phyloP scores from a whole-genome alignment of 805 yeast species.

The Wickerhamiella allomyrinae region DNA sequence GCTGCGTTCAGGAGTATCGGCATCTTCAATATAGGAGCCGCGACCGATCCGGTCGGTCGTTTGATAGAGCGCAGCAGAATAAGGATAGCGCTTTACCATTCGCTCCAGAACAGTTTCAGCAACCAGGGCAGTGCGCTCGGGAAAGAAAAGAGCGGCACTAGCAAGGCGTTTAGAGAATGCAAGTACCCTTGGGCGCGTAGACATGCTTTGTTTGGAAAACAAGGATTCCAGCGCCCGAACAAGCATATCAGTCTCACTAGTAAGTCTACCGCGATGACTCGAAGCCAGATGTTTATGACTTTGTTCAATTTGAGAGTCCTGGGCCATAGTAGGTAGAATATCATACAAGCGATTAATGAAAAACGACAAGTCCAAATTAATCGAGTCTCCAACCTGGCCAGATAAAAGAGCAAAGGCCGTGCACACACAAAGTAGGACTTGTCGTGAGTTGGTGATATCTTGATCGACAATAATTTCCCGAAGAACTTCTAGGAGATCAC shows the following conservation, averaged over 20 bases:
- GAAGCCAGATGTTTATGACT: slow-evolving; percentile 68
- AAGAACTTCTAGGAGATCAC: slow-evolving; percentile 81
- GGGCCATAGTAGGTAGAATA: slow-evolving; percentile 48
- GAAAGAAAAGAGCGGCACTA: slow-evolving; percentile 52
- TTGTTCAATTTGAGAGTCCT: slow-evolving; percentile 75
- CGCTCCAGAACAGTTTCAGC: slow-evolving; percentile 65
- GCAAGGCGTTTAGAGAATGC: slow-evolving; percentile 77
- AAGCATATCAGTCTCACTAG: slow-evolving; percentile 78
- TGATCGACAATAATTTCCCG: slow-evolving; percentile 55
- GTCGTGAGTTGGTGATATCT: slow-evolving; percentile 38
- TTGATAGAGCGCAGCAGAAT: slow-evolving; percentile 59
- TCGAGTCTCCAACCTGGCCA: slow-evolving; percentile 56
- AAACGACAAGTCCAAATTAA: slow-evolving; percentile 66
- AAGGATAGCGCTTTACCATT: slow-evolving; percentile 55
- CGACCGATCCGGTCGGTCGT: slow-evolving; percentile 82
- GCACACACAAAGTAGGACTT: slow-evolving; percentile 64
- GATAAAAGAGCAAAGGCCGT: slow-evolving; percentile 80
- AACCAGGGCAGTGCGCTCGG: slow-evolving; percentile 79
- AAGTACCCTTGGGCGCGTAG: slow-evolving; percentile 14
- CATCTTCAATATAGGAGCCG: slow-evolving; percentile 57
- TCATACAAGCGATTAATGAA: slow-evolving; percentile 67
- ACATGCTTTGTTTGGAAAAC: slow-evolving; percentile 37
- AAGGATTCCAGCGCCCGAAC: slow-evolving; percentile 65
- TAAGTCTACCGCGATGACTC: slow-evolving; percentile 54
- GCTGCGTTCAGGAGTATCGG: slow-evolving; percentile 53